These are phyloP conservation scores for Daucus carota DNA, from an alignment of 129 eudicot species.

Conservation along the genomic window DNA sequence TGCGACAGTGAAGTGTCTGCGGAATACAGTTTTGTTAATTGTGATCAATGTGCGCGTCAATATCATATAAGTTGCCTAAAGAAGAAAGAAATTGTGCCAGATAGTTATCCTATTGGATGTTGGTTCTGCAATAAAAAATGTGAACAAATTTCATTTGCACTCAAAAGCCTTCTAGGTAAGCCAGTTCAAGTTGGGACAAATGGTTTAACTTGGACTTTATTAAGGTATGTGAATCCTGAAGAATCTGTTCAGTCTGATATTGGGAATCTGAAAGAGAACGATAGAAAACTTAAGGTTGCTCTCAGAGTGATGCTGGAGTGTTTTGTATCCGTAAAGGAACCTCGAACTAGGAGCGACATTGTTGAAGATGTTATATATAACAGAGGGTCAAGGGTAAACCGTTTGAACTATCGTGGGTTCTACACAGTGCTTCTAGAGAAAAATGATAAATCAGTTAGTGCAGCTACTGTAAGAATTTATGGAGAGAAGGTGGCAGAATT, in stretches of 20 bases:
- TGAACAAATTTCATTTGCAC: constrained; percentile 55
- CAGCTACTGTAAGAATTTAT: constrained; percentile 69
- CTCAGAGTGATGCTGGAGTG: constrained; percentile 88
- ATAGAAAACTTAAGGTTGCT: constrained; percentile 74
- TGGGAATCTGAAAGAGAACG: constrained; percentile 37
- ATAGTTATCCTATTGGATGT: constrained; percentile 24
- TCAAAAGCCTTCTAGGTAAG: constrained; percentile 52
- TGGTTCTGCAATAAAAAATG: constrained; percentile 72
- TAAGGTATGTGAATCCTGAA: constrained; percentile 38
- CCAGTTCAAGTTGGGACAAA: constrained; percentile 52
- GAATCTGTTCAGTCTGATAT: constrained; percentile 7
- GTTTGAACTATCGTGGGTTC: constrained; percentile 78
- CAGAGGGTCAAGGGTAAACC: constrained; percentile 76
- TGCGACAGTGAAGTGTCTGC: constrained; percentile 13
- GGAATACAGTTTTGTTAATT: constrained; percentile 27
- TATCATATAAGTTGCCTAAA: constrained; percentile 65
- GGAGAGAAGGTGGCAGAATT: constrained; percentile 87
- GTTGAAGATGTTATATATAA: constrained; percentile 76
- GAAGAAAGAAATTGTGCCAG: constrained; percentile 22
- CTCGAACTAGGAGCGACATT: constrained; percentile 62
- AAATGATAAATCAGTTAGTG: constrained; percentile 73
- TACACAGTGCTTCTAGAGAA: constrained; percentile 81
- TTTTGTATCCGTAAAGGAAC: constrained; percentile 79
- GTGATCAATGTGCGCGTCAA: constrained; percentile 59
- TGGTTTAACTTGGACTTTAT: constrained; percentile 68